Evolutionary conservation across 495 filamentous ascomycete species (phyloP).

Genomic region (Xylaria scruposa): DNA sequence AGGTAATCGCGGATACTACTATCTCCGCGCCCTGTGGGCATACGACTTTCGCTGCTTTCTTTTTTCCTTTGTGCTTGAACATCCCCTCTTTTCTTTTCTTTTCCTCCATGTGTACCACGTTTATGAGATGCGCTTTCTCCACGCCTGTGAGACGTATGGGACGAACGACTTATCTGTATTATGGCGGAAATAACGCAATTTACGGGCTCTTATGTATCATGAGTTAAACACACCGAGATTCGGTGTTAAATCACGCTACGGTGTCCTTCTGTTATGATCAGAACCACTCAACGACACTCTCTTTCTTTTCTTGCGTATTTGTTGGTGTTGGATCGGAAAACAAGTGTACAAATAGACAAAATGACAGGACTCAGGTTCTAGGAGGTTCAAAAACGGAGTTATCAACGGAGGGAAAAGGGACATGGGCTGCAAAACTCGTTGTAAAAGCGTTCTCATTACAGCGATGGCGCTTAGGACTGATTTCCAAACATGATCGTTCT

Average conservation of each 20-base stretch:
- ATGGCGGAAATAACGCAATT: slow-evolving; percentile 6
- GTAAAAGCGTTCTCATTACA: neutral
- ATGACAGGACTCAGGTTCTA: neutral
- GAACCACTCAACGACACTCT: neutral
- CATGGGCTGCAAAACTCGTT: neutral
- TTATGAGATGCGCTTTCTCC: neutral
- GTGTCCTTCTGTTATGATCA: neutral
- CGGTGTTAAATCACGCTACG: neutral
- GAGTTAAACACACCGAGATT: neutral
- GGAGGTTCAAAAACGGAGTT: neutral
- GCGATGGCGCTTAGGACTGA: neutral
- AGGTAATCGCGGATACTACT: slow-evolving; percentile 20
- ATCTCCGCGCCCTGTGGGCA: neutral
- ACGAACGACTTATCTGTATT: neutral
- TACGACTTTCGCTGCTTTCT: neutral
- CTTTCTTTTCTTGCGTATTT: neutral
- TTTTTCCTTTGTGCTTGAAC: neutral
- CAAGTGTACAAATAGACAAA: neutral
- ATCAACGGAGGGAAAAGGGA: neutral
- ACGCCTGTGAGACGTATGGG: neutral
- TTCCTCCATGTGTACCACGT: neutral
- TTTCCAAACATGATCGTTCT: neutral
- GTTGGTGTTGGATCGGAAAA: neutral
- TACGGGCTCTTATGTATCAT: slow-evolving; percentile 3
- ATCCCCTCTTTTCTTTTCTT: neutral